Percentiles rank a stretch among this genome's conserved stretches.
phyloP scores from a whole-genome alignment of 176 grass and related monocot species.

The Carex kokanica region DNA sequence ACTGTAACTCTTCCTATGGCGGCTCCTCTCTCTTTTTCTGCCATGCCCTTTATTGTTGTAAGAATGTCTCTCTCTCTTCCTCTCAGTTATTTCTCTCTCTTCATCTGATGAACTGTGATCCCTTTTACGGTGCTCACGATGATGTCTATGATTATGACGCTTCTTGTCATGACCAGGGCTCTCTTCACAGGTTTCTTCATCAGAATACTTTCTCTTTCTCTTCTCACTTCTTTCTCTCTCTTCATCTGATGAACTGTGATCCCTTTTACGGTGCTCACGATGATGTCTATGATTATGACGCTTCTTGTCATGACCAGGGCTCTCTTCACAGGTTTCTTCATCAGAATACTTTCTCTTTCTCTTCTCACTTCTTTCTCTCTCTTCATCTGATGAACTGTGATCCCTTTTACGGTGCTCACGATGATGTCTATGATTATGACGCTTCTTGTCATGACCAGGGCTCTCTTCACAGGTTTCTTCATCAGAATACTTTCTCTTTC shows the following conservation, averaged over 20 bases:
- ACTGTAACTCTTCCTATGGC: conserved; percentile 30
- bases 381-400: conserved; percentile 57
- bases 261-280: too few species aligned
- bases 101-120: conserved; percentile 51
- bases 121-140: background rate
- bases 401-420: background rate
- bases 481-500: conserved; percentile 11
- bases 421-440: conserved; percentile 31
- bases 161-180: too few species aligned
- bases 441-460: conserved; percentile 6
- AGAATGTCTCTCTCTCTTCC: conserved; percentile 30
- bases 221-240: too few species aligned
- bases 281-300: too few species aligned
- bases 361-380: conserved; percentile 29
- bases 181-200: too few species aligned
- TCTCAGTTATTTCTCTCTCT: conserved; percentile 33
- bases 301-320: too few species aligned
- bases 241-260: too few species aligned
- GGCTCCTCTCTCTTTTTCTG: conserved; percentile 38
- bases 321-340: too few species aligned
- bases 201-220: too few species aligned
- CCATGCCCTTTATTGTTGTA: conserved; percentile 25
- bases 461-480: conserved; percentile 1
- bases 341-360: too few species aligned
- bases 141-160: too few species aligned